Evolutionary conservation across 176 grass and related monocot genomes (phyloP), one percentile per base, ranked within the genome.

Genomic region (Carex cristatella): DNA sequence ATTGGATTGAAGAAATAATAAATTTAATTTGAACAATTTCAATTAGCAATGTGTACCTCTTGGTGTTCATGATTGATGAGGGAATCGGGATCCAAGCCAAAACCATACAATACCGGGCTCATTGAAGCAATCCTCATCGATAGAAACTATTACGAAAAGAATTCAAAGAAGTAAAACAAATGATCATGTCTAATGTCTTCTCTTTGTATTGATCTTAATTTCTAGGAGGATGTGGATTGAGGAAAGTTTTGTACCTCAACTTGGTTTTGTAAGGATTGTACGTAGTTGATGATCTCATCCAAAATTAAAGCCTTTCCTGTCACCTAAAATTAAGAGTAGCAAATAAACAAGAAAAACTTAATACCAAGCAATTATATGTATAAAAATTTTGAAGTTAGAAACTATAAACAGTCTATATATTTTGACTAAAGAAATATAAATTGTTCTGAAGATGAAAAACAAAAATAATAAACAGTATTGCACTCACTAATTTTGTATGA

Each of bases 261-360:
- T 94, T 97, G 94, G 84, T 97, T 92, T 78, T 97, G 94, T 73
- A 97, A 85, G 68, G 92, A 93, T 65, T 93, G 94, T 33, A 97
- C 92, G 60, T 97, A 97, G 60, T 97, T 97, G 65, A 94, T 97
- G 32, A 97, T 97, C 87, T 97, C 94, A 84, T 97, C 94, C 84
- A 97, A 71, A 81, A 97, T 55, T 53, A 90, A 89, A 16, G 92
- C 92, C 75, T 97, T 94, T 18, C 94, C 92, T 87, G 87, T 91
- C 51, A 97, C 87, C 94, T 97, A 19, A 69, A 77, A 32, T 57
- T 16, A 35, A 51, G n/a, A 77, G 55, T 32, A 77, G 0, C 40
- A 72, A 48, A 72, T 23, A 49, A 72, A 46, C 3, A 19, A 48
- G 10, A 77, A 77, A 54, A 5, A 58, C 0, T 58, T 35, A 55